phyloP scores from a whole-genome alignment of 2,329 filamentous ascomycete genomes.

The Chrysoporthe puriensis region DNA sequence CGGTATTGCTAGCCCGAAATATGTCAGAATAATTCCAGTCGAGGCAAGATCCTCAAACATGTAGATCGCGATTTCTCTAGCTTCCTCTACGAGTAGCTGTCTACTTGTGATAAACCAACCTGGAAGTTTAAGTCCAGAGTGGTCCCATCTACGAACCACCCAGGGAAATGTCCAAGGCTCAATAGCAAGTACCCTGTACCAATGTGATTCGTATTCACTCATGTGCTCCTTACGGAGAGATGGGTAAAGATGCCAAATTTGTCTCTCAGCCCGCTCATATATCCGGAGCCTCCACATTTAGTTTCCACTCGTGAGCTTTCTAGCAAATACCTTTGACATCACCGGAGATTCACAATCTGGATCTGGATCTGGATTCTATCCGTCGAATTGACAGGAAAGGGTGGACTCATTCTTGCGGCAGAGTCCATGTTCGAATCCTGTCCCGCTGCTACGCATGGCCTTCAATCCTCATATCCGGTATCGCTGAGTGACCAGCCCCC shows the following conservation, averaged over 20 bases:
- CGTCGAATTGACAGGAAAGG: neutral
- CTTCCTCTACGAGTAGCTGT: neutral
- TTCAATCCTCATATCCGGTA: neutral
- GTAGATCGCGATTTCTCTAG: neutral
- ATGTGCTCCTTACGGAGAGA: neutral
- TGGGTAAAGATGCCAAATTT: neutral
- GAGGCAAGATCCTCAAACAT: neutral
- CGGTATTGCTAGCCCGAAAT: no score
- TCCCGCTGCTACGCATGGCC: neutral
- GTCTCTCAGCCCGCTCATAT: neutral
- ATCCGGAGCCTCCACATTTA: neutral
- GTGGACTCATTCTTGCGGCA: neutral
- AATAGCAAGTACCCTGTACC: neutral
- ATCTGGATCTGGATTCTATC: neutral
- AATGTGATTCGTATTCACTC: neutral
- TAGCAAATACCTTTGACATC: neutral
- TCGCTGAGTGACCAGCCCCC: neutral
- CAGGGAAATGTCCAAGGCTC: no score
- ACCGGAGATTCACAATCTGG: neutral
- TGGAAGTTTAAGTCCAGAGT: no score
- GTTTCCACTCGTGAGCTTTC: neutral
- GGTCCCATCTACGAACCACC: neutral
- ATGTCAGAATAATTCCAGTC: neutral
- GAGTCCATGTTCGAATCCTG: neutral
- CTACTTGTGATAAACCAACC: no score